phyloP scores from a whole-genome alignment of 495 filamentous ascomycete genomes.

The Aspergillus baeticus region DNA sequence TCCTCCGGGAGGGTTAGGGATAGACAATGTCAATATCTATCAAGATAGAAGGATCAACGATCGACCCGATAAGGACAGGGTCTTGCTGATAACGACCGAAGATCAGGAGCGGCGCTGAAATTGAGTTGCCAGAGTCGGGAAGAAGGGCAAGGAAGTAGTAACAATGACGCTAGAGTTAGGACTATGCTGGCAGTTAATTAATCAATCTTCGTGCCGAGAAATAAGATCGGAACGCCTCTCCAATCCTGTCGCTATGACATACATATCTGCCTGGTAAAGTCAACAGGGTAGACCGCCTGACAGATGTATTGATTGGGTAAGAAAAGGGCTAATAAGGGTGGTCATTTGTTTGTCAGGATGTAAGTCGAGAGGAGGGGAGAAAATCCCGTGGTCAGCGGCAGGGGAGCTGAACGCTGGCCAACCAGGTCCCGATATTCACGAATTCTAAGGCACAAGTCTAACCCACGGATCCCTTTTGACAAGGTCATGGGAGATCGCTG shows the following conservation, averaged over 20 bases:
- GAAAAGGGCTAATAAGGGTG: neutral
- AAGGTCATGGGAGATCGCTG: constrained; percentile 13
- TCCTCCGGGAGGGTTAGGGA: neutral
- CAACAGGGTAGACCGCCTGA: neutral
- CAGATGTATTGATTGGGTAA: neutral
- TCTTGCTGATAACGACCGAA: neutral
- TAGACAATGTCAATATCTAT: neutral
- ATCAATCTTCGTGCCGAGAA: constrained; percentile 4
- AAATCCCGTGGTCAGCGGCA: constrained; percentile 11
- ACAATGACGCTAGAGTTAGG: neutral
- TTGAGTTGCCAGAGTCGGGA: neutral
- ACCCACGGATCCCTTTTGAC: constrained; percentile 15
- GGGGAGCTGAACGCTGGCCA: constrained; percentile 5
- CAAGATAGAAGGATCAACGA: neutral
- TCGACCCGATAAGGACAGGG: neutral
- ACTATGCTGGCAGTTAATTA: neutral
- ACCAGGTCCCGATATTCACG: neutral
- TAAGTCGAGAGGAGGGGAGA: neutral
- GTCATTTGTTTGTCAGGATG: constrained; percentile 3
- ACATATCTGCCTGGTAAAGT: neutral
- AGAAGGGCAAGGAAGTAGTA: neutral
- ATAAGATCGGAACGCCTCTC: neutral
- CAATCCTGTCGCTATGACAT: constrained; percentile 5
- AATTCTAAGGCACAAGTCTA: constrained; percentile 3
- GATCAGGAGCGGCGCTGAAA: neutral